Conservation (phyloP, 495 filamentous ascomycete genomes). For the Ramalina intermedia region DNA sequence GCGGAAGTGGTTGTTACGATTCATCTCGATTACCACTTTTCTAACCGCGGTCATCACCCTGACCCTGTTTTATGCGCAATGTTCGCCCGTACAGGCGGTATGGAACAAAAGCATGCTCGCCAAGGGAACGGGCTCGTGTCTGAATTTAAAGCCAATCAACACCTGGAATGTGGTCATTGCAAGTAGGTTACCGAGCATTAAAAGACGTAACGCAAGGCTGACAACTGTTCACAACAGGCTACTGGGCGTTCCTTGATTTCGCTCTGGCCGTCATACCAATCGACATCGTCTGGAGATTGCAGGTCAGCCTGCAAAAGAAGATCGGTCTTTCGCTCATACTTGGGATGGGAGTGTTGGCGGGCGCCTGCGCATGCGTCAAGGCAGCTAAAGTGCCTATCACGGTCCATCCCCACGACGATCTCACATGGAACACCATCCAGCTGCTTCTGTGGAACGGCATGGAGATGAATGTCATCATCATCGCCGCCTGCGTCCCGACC, state of each 20-base stretch:
- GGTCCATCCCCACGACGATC: constrained; percentile 21
- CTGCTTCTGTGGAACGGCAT: constrained; percentile 33
- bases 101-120: constrained; percentile 25
- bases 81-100: constrained; percentile 24
- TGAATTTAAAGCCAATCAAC: constrained; percentile 22
- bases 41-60: constrained; percentile 27
- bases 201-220: neutral
- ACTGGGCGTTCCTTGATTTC: constrained; percentile 30
- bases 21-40: constrained; percentile 17
- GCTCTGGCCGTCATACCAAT: constrained; percentile 35
- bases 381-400: constrained; percentile 23
- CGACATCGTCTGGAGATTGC: constrained; percentile 27
- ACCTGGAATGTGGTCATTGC: constrained; percentile 10
- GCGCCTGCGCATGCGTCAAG: constrained; percentile 27
- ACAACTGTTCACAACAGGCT: constrained; percentile 15
- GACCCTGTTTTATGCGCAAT: constrained; percentile 26
- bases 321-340: constrained; percentile 28
- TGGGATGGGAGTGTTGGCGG: constrained; percentile 27
- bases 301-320: constrained; percentile 33
- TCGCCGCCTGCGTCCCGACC: constrained; percentile 35
- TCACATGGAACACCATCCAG: constrained; percentile 27
- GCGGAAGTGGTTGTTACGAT: constrained; percentile 13
- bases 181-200: neutral
- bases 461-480: constrained; percentile 33
- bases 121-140: constrained; percentile 20